These are phyloP conservation scores for Aegilops speltoides DNA, from an alignment of 176 grass and related monocot species.

Conservation along the genomic window DNA sequence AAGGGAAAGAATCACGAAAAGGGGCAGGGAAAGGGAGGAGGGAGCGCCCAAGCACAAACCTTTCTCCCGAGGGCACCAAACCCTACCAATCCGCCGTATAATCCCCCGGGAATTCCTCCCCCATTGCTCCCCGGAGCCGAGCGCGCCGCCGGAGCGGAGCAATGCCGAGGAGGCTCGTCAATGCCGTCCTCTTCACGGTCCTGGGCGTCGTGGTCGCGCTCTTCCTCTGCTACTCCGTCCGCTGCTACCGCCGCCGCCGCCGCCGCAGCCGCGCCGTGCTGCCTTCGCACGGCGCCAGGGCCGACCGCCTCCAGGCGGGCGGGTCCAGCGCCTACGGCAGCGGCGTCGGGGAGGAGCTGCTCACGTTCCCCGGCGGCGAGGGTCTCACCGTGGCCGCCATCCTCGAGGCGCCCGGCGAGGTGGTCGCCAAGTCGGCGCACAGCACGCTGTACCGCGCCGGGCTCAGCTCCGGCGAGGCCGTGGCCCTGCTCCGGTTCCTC, in stretches of 20 bases:
- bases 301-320: slow-evolving; percentile 36
- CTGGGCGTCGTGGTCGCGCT: slow-evolving; percentile 38
- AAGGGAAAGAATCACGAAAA: slow-evolving; percentile 29
- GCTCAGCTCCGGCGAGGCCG: slow-evolving; percentile 42
- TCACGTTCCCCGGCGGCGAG: slow-evolving; percentile 81
- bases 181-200: slow-evolving; percentile 37
- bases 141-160: slow-evolving; percentile 8
- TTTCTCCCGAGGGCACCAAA: slow-evolving; percentile 30
- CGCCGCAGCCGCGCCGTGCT: slow-evolving; percentile 21
- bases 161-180: slow-evolving; percentile 45
- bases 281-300: slow-evolving; percentile 35
- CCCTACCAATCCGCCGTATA: slow-evolving; percentile 33
- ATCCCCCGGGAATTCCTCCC: not conserved
- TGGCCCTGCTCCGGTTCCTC: slow-evolving; percentile 77
- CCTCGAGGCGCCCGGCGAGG: slow-evolving; percentile 91
- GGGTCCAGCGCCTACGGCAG: slow-evolving; percentile 13
- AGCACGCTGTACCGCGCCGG: slow-evolving; percentile 86
- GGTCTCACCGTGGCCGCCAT: slow-evolving; percentile 68
- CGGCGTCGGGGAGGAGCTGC: slow-evolving; percentile 52
- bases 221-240: slow-evolving; percentile 34
- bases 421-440: slow-evolving; percentile 78
- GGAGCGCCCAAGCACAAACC: slow-evolving; percentile 19
- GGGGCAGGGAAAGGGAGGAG: not conserved
- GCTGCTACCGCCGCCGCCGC: slow-evolving; percentile 36
- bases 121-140: not conserved